Conservation (phyloP, 2,329 filamentous ascomycete genomes). For the Celoporthe dispersa region DNA sequence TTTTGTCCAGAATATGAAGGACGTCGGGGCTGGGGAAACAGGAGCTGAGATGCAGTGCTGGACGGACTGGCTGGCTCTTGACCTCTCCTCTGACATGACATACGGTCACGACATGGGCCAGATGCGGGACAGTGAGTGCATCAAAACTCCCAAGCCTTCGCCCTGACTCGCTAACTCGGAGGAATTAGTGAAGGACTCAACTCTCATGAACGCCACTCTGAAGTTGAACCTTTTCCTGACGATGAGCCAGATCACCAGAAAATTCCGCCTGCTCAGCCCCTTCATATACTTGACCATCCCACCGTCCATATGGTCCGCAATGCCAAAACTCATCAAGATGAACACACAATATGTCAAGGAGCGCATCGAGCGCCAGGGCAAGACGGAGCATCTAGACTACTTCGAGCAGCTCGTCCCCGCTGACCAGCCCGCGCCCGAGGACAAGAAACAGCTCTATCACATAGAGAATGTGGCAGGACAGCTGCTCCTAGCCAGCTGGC, state of each 20-base stretch:
- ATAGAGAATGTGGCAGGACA: constrained; percentile 29
- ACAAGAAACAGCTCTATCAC: constrained; percentile 30
- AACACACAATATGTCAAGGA: constrained; percentile 11
- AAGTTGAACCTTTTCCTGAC: background rate
- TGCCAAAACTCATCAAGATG: background rate
- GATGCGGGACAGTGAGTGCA: background rate
- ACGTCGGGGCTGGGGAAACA: background rate
- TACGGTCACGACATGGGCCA: background rate
- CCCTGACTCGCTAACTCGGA: background rate
- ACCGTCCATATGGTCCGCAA: background rate
- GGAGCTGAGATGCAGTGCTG: constrained; percentile 24
- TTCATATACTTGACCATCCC: constrained; percentile 26
- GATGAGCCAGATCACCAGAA: constrained; percentile 20
- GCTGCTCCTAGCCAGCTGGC: background rate
- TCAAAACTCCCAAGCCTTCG: background rate
- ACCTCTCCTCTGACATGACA: constrained; percentile 22
- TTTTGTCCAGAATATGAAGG: constrained; percentile 25
- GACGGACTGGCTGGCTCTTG: constrained; percentile 30
- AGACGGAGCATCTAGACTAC: constrained; percentile 33
- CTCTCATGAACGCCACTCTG: background rate
- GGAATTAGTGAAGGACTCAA: background rate
- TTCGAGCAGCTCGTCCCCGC: constrained; percentile 33
- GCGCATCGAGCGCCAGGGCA: constrained; percentile 28
- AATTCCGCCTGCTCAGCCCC: constrained; percentile 21
- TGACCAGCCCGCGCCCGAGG: constrained; percentile 26